Percentiles rank a stretch among this genome's conserved stretches.
Evolutionary conservation across 2,329 filamentous ascomycete species (phyloP).

Genomic region (Trichoderma endophyticum): DNA sequence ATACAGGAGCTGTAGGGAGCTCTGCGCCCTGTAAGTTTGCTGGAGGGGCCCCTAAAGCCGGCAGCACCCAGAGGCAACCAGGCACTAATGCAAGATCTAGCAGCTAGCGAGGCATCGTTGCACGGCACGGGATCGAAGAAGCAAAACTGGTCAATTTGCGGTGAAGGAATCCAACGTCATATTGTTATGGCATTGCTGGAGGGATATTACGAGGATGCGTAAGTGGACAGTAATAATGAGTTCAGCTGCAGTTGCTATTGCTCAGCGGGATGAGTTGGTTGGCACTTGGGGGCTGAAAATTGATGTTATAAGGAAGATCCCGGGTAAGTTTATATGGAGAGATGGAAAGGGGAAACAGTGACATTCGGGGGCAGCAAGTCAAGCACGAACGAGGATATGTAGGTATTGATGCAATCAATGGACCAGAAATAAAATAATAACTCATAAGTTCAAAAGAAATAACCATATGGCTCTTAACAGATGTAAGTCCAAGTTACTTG

Average conservation of each 20-base stretch:
- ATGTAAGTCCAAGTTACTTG: not conserved
- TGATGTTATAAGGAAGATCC: not conserved
- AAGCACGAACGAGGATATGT: not conserved
- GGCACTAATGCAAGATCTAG: conserved; percentile 9
- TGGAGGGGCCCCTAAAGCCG: not conserved
- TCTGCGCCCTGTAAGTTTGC: not conserved
- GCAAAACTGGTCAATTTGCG: not conserved
- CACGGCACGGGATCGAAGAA: not conserved
- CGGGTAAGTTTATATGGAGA: not conserved
- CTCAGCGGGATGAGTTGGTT: not conserved
- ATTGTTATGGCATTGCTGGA: not conserved
- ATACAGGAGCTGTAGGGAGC: not conserved
- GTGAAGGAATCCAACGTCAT: not conserved
- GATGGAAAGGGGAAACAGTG: not conserved
- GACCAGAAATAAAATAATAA: not conserved
- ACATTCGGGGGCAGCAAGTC: not conserved
- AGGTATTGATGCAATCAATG: not conserved
- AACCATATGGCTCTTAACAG: not conserved
- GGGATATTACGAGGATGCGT: not conserved
- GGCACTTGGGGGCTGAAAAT: not conserved
- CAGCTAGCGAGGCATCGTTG: not conserved
- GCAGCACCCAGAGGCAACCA: not conserved
- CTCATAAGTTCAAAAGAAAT: not conserved
- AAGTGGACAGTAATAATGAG: not conserved
- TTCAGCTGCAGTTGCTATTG: not conserved